Conservation (phyloP, 176 grass and related monocot species). For the Triticum turgidum region DNA sequence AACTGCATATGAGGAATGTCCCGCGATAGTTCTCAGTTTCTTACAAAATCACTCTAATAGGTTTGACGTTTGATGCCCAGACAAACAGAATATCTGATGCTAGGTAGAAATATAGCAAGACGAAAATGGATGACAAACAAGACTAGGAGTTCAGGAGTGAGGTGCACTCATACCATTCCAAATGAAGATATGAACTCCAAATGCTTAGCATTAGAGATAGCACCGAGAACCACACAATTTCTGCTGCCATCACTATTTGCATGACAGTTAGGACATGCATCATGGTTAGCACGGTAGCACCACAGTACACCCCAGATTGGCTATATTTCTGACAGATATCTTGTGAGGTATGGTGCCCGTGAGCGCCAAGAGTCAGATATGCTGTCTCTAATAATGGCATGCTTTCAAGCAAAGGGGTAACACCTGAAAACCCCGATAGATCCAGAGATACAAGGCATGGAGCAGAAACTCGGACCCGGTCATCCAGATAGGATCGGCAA, state of each 20-base stretch:
- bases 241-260: not conserved
- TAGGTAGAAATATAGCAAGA: not conserved
- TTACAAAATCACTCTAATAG: not conserved
- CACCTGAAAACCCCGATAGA: not conserved
- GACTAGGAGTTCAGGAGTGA: not conserved
- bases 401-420: not conserved
- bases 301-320: not conserved
- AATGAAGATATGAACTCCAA: not conserved
- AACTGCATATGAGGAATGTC: not conserved
- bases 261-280: not conserved
- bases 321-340: not conserved
- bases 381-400: not conserved
- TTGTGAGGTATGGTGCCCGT: not conserved
- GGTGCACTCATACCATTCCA: not conserved
- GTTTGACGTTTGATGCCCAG: not conserved
- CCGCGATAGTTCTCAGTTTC: too few relatives aligned
- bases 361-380: not conserved
- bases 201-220: not conserved
- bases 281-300: not conserved
- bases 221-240: slow-evolving; percentile 10
- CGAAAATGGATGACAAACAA: not conserved
- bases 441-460: not conserved
- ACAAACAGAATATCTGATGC: not conserved
- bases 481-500: not conserved
- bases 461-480: not conserved